Evolutionary conservation across 2,329 filamentous ascomycete genomes (phyloP), one percentile per base, ranked within the genome.

Genomic region (Cordyceps tenuipes): DNA sequence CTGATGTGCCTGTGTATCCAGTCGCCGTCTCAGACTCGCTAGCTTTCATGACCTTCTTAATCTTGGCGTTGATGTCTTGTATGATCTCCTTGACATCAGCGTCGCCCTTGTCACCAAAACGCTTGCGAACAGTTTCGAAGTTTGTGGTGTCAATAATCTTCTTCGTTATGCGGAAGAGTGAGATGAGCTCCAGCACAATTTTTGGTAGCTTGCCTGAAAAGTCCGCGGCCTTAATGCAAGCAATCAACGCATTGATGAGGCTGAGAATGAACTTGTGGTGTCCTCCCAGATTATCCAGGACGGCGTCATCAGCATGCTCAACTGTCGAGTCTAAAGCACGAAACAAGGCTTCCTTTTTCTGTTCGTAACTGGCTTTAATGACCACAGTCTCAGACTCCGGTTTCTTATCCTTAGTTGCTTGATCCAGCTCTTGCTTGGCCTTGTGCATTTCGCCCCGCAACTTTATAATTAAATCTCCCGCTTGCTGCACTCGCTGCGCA

Each of bases 21-120:
- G 72, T 73, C 5, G 68, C 64, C 36, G 68, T 66, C 19, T 75
- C 73, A 10, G 67, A 29, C 29, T 79, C 74, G 9, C 61, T 62
- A 8, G 64, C 56, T 61, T 70, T 75, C 53, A 64, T 61, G 1
- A 77, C 72, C 60, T 78, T 79, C 60, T 69, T 76, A 54, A 77
- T 70, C n/a, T 76, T 76, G 34, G 68, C 65, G n/a, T 80, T 72
- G 51, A 88, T 85, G 62, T 80, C 79, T 41, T 80, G 78, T 5
- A 87, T 82, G 51, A 86, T 74, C 5, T 78, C 79, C 66, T 86
- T 86, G 52, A 84, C 82, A 57, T 86, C 82, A 0, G 81, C 78
- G 66, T 89, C 85, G 29, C 84, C 86, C 66, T 84, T 85, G 67
- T 83, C 86, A 62, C 79, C 79, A 67, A 88, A 83, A 9, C 82